Evolutionary conservation across 768 basidiomycete species (phyloP), one percentile per base, ranked within the genome.

Genomic region (Mycena sanguinolenta): DNA sequence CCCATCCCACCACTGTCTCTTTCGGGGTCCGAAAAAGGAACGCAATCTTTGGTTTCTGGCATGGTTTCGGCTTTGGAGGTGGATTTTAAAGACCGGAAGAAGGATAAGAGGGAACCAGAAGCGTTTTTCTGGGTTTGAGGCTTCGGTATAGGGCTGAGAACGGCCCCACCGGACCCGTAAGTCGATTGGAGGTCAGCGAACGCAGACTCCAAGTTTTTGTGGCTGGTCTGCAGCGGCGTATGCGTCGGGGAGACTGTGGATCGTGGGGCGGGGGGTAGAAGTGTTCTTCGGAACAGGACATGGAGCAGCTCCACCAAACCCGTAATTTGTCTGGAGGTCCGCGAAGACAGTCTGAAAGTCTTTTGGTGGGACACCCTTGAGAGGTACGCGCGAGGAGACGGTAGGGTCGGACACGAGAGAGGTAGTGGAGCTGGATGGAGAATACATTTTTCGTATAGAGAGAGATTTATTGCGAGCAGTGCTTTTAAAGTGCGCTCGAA

Each of bases 311-410:
- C 58, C 66, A 42, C 5, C 16, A 30, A 68, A 68, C 12, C 71
- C 67, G 63, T 59, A 68, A 21, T 63, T 59, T 9, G 71, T 68
- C 32, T 72, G 67, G 49, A 68, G 71, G 23, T 10, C 6, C 12
- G 66, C 58, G 34, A 72, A 65, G 21, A 67, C 71, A 44, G 66
- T n/a, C 34, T 58, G 50, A 34, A 54, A 70, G 58, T 70, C 63
- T 38, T 70, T 70, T 58, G 30, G 19, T 36, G 55, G 30, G 13
- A n/a, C 21, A 34, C 58, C 30, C 52, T 23, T 62, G 14, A 63
- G 62, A 17, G 69, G 63, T 12, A 58, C n/a, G 63, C 69, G 63
- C 58, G 69, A 70, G 17, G 63, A 65, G 55, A 61, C 42, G 39
- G 63, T 59, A 38, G 50, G 32, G 63, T 30, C 61, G 9, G 67